phyloP scores from a whole-genome alignment of 345 rosid genomes.

The Clausena lansium region DNA sequence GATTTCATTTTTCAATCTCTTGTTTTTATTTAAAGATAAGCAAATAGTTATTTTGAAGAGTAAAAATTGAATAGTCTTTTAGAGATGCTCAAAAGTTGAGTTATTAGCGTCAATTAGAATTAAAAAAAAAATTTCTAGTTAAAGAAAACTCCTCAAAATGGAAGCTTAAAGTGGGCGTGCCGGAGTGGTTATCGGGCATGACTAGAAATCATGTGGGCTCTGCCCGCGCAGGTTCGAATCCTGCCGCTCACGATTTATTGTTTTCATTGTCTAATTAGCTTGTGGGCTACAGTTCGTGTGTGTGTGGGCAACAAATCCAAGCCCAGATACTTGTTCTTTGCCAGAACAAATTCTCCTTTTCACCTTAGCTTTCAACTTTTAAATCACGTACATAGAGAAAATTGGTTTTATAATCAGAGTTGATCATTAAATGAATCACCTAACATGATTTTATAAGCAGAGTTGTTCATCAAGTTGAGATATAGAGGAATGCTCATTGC shows the following conservation, averaged over 20 bases:
- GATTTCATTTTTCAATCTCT: too few species aligned
- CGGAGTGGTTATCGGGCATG: conserved; percentile 88
- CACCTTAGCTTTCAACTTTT: too few species aligned
- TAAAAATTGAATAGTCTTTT: too few species aligned
- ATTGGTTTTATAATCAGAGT: neutral
- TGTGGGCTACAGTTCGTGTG: too few species aligned
- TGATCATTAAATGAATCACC: neutral
- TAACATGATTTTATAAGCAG: neutral
- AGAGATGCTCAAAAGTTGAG: too few species aligned
- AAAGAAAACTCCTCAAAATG: too few species aligned
- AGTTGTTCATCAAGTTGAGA: neutral
- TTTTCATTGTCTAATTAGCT: too few species aligned
- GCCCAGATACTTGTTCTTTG: neutral
- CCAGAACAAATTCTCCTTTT: neutral
- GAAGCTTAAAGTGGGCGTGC: conserved; percentile 41
- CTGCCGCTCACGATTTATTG: conserved; percentile 46
- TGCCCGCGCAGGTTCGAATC: conserved; percentile 91
- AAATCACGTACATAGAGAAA: neutral
- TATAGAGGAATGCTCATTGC: neutral
- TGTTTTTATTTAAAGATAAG: too few species aligned
- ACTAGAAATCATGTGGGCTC: conserved; percentile 93
- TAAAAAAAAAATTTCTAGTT: too few species aligned
- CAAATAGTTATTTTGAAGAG: too few species aligned
- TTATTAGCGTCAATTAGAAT: too few species aligned
- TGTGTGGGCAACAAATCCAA: neutral